These are phyloP conservation scores for Strobilomyces echinocephalus DNA, from an alignment of 768 basidiomycete genomes.

Conservation along the genomic window DNA sequence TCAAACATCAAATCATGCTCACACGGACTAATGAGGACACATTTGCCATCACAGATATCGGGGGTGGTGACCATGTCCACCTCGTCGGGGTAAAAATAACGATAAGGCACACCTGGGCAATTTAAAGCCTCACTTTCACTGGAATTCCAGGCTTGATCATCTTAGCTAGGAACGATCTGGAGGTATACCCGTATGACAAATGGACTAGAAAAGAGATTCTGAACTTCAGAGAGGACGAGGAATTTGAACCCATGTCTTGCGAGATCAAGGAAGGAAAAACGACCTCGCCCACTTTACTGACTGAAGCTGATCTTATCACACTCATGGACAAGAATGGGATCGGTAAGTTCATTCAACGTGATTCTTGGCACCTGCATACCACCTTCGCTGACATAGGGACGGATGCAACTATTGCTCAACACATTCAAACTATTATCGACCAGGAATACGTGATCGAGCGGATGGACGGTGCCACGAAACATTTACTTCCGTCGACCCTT, in stretches of 20 bases:
- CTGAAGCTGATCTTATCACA: constrained; percentile 92
- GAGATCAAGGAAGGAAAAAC: constrained; percentile 84
- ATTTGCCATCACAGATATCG: too few relatives aligned
- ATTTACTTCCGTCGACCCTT: constrained; percentile 89
- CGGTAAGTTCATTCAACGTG: constrained; percentile 42
- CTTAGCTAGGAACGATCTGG: constrained; percentile 79
- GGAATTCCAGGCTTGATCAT: constrained; percentile 68
- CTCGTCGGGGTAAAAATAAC: too few relatives aligned
- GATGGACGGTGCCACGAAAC: constrained; percentile 82
- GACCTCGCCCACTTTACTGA: constrained; percentile 72
- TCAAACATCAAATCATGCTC: too few relatives aligned
- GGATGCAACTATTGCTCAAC: constrained; percentile 97
- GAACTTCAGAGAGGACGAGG: constrained; percentile 77
- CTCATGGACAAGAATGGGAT: constrained; percentile 99
- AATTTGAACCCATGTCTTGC: constrained; percentile 79
- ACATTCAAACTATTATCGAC: constrained; percentile 90
- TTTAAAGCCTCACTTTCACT: not conserved
- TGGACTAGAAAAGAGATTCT: constrained; percentile 83
- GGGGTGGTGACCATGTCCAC: too few relatives aligned
- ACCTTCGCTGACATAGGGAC: constrained; percentile 58
- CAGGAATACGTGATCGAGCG: constrained; percentile 87
- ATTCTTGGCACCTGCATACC: not conserved
- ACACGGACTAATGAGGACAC: too few relatives aligned
- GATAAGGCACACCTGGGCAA: too few relatives aligned
- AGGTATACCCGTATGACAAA: constrained; percentile 95